Conservation (phyloP, 441 rosid genomes). For the Euphorbia schlechtendalii region DNA sequence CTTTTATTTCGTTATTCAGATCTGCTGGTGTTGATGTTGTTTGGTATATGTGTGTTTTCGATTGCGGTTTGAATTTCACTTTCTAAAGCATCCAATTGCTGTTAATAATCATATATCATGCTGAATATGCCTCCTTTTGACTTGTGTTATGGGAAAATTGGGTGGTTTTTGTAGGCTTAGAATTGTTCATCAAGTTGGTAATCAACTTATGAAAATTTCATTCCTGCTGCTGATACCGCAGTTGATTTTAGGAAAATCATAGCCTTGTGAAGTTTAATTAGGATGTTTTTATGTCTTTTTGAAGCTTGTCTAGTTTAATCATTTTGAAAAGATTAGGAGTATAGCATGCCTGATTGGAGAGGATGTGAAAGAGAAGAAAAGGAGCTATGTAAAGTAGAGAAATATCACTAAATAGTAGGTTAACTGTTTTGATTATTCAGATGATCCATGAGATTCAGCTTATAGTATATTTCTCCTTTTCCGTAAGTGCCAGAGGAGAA, state of each 20-base stretch:
- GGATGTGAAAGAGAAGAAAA: background rate
- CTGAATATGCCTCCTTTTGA: constrained; percentile 12
- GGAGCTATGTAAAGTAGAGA: background rate
- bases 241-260: background rate
- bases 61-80: background rate
- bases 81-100: too few relatives aligned
- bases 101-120: background rate
- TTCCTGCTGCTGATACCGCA: background rate
- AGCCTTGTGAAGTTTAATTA: background rate
- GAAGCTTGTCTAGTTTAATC: background rate
- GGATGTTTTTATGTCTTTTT: background rate
- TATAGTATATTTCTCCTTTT: too few relatives aligned
- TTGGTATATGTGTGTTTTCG: background rate
- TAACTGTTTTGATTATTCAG: background rate
- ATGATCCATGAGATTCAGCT: background rate
- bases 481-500: too few relatives aligned
- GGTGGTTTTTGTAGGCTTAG: background rate
- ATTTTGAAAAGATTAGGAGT: background rate
- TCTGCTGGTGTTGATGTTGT: constrained; percentile 6
- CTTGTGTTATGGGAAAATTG: constrained; percentile 15
- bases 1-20: too few relatives aligned
- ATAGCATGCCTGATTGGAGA: too few relatives aligned
- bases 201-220: background rate
- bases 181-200: background rate
- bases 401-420: background rate